Conservation (phyloP, 345 rosid genomes). For the Lagerstroemia speciosa region DNA sequence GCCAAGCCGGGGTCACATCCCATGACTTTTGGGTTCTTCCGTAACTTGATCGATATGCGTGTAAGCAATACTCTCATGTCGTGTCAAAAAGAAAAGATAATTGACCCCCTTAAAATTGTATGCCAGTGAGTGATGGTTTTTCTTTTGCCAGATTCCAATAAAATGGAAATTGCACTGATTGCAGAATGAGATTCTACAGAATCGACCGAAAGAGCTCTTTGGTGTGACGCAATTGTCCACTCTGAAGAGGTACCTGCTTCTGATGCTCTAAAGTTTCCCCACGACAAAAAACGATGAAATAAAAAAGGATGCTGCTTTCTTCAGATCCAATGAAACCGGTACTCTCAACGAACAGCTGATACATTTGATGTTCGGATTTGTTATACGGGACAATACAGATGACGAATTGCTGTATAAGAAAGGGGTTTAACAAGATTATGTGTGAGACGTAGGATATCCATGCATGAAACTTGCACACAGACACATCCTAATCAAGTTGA, state of each 20-base stretch:
- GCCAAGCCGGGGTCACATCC: no score
- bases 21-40: neutral
- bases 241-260: neutral
- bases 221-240: neutral
- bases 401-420: no score
- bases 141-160: neutral
- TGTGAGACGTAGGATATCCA: neutral
- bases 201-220: neutral
- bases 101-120: no score
- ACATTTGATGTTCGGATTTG: no score
- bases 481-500: neutral
- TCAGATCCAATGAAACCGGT: neutral
- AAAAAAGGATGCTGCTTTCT: neutral
- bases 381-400: no score
- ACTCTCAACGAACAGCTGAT: no score
- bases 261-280: neutral
- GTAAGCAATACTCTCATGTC: no score
- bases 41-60: neutral
- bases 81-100: neutral
- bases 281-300: neutral
- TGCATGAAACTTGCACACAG: neutral
- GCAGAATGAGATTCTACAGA: slow-evolving; percentile 3
- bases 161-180: neutral
- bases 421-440: no score
- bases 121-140: neutral